Evolutionary conservation across 225 moss, liverwort and hornwort species (phyloP).

Genomic region (Climacium dendroides): DNA sequence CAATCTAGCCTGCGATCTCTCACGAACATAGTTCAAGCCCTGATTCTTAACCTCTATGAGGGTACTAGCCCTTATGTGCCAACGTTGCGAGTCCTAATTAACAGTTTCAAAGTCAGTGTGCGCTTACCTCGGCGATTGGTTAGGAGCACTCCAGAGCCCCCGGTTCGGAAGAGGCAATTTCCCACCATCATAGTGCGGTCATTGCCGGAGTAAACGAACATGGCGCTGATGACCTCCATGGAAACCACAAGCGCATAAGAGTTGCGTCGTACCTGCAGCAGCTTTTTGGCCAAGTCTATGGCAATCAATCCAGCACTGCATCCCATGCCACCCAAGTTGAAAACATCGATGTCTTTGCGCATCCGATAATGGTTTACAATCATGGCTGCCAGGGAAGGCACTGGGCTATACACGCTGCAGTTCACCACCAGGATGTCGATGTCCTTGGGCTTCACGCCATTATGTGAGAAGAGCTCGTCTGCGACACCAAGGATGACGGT

Average conservation of each 20-base stretch:
- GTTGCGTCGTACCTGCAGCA: background rate
- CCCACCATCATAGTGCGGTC: constrained; percentile 32
- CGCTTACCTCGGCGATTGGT: constrained; percentile 23
- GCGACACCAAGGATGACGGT: constrained; percentile 7
- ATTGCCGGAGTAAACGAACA: constrained; percentile 15
- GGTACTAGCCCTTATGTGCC: background rate
- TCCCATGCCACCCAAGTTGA: constrained; percentile 40
- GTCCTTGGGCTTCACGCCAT: constrained; percentile 4
- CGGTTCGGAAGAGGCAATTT: constrained; percentile 28
- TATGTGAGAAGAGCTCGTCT: constrained; percentile 19
- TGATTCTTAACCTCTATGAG: background rate
- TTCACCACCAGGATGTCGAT: constrained; percentile 24
- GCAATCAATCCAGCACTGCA: constrained; percentile 35
- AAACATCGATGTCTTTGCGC: constrained; percentile 17
- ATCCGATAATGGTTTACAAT: constrained; percentile 26
- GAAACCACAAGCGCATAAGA: constrained; percentile 5
- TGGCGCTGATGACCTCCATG: background rate
- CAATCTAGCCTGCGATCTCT: background rate
- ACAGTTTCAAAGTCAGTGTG: background rate
- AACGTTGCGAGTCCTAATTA: background rate
- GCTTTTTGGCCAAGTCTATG: constrained; percentile 9
- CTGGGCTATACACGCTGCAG: constrained; percentile 22
- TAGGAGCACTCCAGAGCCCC: constrained; percentile 9
- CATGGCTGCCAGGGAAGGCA: constrained; percentile 28
- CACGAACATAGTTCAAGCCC: background rate